A percentile compares a stretch with the other conserved stretches of the same genome.
These are phyloP conservation scores for Venturia oleaginea DNA, from an alignment of 2,329 filamentous ascomycete genomes.

Conservation along the genomic window DNA sequence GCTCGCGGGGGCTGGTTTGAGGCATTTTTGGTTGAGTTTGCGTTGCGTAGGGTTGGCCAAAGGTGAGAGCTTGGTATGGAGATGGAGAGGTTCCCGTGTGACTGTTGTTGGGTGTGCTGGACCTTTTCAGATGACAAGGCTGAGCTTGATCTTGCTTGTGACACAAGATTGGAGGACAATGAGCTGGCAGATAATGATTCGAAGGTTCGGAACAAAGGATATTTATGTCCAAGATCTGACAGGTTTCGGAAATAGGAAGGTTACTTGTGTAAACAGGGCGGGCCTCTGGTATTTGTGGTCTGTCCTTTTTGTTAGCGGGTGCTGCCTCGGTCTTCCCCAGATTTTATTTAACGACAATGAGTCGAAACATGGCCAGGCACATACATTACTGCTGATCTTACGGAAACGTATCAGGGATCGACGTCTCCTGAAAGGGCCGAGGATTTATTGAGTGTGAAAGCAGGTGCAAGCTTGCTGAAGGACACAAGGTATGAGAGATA, in stretches of 20 bases:
- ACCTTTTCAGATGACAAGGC: neutral
- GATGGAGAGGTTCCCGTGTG: neutral
- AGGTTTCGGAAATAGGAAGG: neutral
- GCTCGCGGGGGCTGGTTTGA: slow-evolving; percentile 28
- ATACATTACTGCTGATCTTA: slow-evolving; percentile 4
- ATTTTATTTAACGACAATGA: neutral
- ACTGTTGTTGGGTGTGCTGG: neutral
- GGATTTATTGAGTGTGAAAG: neutral
- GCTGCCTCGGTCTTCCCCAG: neutral
- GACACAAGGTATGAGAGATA: neutral
- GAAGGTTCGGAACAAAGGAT: neutral
- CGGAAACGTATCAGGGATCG: neutral
- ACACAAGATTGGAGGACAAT: neutral
- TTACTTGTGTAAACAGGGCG: neutral
- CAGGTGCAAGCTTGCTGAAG: neutral
- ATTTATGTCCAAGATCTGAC: neutral
- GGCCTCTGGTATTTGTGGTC: neutral
- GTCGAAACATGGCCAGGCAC: slow-evolving; percentile 3
- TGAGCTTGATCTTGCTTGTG: neutral
- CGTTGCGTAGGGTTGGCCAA: neutral
- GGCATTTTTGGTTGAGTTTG: slow-evolving; percentile 19
- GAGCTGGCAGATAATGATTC: neutral
- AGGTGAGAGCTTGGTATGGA: neutral
- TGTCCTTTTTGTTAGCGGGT: neutral
- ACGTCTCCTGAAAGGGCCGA: neutral